phyloP scores from a whole-genome alignment of 208 protist species.

The Trypanosoma lewisi region DNA sequence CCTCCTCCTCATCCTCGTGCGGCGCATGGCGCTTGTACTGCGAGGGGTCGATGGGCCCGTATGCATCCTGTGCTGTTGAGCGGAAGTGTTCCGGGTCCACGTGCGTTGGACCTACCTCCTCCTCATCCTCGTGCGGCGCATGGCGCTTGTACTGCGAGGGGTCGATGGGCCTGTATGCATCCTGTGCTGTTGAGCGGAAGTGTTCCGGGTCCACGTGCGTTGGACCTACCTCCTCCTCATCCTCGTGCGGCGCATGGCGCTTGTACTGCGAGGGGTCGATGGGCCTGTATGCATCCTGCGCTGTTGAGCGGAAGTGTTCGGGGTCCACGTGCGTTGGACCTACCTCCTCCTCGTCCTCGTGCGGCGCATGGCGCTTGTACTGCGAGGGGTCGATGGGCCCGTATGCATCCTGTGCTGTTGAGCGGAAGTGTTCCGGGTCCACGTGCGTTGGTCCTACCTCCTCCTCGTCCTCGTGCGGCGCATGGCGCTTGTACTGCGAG shows the following conservation, averaged over 20 bases:
- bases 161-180: conserved; percentile 21
- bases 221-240: conserved; percentile 7
- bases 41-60: conserved; percentile 10
- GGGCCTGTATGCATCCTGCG: conserved; percentile 2
- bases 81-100: conserved; percentile 24
- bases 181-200: conserved; percentile 22
- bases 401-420: conserved; percentile 4
- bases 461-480: background rate
- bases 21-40: background rate
- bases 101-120: conserved; percentile 4
- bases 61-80: conserved; percentile 23
- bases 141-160: background rate
- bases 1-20: background rate
- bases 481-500: conserved; percentile 25
- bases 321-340: background rate
- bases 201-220: conserved; percentile 17
- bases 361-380: conserved; percentile 17
- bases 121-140: background rate
- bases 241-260: background rate
- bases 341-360: background rate
- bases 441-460: background rate
- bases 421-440: conserved; percentile 7
- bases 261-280: conserved; percentile 12
- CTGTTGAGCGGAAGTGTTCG: conserved; percentile 14
- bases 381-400: conserved; percentile 20